phyloP scores from a whole-genome alignment of 1,284 basidiomycete genomes.

The Pseudozyma tsukubaensis region DNA sequence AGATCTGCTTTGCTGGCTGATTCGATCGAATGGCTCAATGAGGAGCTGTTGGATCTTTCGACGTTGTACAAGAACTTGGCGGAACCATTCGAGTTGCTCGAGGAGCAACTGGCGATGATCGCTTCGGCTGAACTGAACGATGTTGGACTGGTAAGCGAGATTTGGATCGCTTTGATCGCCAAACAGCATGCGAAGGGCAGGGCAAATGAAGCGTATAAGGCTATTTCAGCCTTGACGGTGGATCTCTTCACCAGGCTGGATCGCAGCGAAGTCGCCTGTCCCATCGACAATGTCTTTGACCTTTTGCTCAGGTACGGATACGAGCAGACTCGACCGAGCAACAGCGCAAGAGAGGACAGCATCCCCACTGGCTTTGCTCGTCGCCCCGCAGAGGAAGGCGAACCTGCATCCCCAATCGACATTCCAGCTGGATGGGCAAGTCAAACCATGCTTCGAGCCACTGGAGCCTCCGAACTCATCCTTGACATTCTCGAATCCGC shows the following conservation, averaged over 20 bases:
- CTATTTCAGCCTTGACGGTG: constrained; percentile 44
- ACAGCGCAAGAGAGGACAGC: constrained; percentile 22
- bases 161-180: constrained; percentile 89
- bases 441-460: constrained; percentile 79
- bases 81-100: constrained; percentile 83
- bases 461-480: constrained; percentile 79
- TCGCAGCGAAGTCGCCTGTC: constrained; percentile 60
- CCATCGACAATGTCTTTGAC: constrained; percentile 59
- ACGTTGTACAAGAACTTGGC: constrained; percentile 87
- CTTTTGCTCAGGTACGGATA: constrained; percentile 60
- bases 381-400: not conserved
- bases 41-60: constrained; percentile 71
- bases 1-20: constrained; percentile 72
- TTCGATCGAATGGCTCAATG: constrained; percentile 70
- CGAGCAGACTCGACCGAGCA: constrained; percentile 32
- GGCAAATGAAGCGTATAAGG: constrained; percentile 47
- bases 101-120: constrained; percentile 88
- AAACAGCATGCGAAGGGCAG: constrained; percentile 73
- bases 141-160: constrained; percentile 80
- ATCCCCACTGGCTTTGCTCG: constrained; percentile 33
- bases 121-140: constrained; percentile 93
- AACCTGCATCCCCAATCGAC: constrained; percentile 5
- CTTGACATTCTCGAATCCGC: constrained; percentile 88
- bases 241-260: constrained; percentile 48
- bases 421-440: constrained; percentile 79